Conservation (phyloP, 345 rosid genomes). For the Carallia pectinifolia region DNA sequence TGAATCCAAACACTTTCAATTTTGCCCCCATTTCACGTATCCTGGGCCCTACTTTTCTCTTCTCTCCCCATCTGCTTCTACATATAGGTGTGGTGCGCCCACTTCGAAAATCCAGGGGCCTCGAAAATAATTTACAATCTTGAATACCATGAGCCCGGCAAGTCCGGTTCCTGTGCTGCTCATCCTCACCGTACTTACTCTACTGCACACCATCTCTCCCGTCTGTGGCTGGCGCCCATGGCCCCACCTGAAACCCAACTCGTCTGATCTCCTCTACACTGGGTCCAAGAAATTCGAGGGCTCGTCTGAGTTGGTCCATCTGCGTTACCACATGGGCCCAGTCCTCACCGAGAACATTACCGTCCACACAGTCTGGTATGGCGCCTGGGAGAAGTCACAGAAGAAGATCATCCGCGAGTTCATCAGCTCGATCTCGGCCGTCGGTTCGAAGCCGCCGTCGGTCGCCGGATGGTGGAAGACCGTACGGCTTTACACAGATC, state of each 20-base stretch:
- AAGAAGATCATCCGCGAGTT: slow-evolving; percentile 87
- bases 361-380: slow-evolving; percentile 93
- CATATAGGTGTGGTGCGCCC: background rate
- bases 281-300: slow-evolving; percentile 86
- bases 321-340: slow-evolving; percentile 96
- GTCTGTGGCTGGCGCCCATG: slow-evolving; percentile 63
- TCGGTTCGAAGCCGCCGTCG: slow-evolving; percentile 52
- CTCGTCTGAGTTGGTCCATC: slow-evolving; percentile 77
- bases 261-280: slow-evolving; percentile 45
- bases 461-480: slow-evolving; percentile 96
- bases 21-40: background rate
- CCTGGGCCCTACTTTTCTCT: too few species aligned
- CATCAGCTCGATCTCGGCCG: slow-evolving; percentile 72
- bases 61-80: background rate
- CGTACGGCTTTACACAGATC: slow-evolving; percentile 87
- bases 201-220: slow-evolving; percentile 20
- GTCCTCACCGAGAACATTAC: slow-evolving; percentile 83
- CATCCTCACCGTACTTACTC: slow-evolving; percentile 10
- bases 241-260: slow-evolving; percentile 51
- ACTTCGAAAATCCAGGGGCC: background rate
- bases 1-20: background rate
- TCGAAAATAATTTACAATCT: background rate
- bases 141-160: slow-evolving; percentile 5
- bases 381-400: slow-evolving; percentile 67
- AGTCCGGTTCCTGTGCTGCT: background rate